phyloP scores from a whole-genome alignment of 331 rosid species.

The Erythrophleum ivorense region DNA sequence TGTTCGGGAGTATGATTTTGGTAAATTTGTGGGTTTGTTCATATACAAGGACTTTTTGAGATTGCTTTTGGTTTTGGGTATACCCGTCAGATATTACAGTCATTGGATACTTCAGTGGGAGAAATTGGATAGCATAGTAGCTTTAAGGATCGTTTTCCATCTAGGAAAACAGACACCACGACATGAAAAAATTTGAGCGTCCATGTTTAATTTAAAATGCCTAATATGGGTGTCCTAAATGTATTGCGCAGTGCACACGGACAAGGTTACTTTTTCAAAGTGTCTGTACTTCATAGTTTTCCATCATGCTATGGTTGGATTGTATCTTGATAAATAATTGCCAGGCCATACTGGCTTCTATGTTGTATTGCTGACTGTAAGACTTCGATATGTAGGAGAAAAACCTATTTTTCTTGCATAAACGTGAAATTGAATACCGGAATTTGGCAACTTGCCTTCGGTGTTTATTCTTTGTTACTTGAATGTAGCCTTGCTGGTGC shows the following conservation, averaged over 20 bases:
- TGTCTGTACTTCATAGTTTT: not conserved
- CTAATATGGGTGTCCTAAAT: not conserved
- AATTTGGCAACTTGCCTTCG: not conserved
- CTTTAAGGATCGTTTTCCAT: not conserved
- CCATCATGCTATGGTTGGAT: not conserved
- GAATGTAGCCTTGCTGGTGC: not conserved
- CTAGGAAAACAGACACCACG: not conserved
- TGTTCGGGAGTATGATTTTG: not conserved
- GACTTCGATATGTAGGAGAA: not conserved
- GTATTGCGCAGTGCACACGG: not conserved
- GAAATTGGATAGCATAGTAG: not conserved
- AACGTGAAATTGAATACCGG: not conserved
- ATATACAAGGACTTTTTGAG: not conserved
- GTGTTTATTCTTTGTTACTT: not conserved
- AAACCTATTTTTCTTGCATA: not conserved
- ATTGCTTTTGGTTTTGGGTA: not conserved
- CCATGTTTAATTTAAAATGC: not conserved
- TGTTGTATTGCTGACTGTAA: not conserved
- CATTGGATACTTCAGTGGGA: not conserved
- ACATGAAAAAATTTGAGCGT: not conserved
- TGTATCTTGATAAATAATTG: not conserved
- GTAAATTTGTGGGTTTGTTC: slow-evolving; percentile 17
- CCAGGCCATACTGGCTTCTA: not conserved
- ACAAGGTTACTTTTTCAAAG: not conserved
- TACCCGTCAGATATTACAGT: not conserved